phyloP scores from a whole-genome alignment of 768 basidiomycete genomes.

The Melanogaster broomeanus region DNA sequence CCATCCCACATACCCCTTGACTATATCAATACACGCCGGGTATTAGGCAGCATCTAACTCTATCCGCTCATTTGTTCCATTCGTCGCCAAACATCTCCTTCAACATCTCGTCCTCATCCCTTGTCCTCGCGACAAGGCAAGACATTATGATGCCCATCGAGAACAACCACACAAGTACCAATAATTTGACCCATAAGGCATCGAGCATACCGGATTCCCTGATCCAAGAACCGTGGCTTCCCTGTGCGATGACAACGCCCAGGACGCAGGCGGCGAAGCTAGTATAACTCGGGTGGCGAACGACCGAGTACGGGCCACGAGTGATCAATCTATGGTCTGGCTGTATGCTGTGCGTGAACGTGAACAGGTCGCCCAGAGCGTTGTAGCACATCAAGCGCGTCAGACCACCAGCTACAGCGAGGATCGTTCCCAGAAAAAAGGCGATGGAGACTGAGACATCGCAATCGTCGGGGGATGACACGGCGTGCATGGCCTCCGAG shows the following conservation, averaged over 20 bases:
- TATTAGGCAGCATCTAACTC: slow-evolving; percentile 3
- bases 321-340: neutral
- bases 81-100: slow-evolving; percentile 6
- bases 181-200: neutral
- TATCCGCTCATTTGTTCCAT: slow-evolving; percentile 2
- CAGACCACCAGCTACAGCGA: neutral
- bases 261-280: neutral
- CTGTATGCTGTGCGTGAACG: neutral
- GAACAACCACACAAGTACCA: neutral
- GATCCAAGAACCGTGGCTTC: slow-evolving; percentile 1
- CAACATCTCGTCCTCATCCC: slow-evolving; percentile 7
- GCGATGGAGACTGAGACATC: neutral
- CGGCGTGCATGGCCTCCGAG: neutral
- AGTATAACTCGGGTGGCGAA: slow-evolving; percentile 5
- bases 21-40: neutral
- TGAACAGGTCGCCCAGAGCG: neutral
- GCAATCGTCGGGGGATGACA: neutral
- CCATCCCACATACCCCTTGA: too few relatives aligned
- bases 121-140: neutral
- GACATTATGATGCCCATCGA: neutral
- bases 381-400: slow-evolving; percentile 1
- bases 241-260: slow-evolving; percentile 1
- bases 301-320: neutral
- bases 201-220: slow-evolving; percentile 4
- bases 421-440: neutral